These are phyloP conservation scores for Penicillium egyptiacum DNA, from an alignment of 495 filamentous ascomycete genomes.

Conservation along the genomic window DNA sequence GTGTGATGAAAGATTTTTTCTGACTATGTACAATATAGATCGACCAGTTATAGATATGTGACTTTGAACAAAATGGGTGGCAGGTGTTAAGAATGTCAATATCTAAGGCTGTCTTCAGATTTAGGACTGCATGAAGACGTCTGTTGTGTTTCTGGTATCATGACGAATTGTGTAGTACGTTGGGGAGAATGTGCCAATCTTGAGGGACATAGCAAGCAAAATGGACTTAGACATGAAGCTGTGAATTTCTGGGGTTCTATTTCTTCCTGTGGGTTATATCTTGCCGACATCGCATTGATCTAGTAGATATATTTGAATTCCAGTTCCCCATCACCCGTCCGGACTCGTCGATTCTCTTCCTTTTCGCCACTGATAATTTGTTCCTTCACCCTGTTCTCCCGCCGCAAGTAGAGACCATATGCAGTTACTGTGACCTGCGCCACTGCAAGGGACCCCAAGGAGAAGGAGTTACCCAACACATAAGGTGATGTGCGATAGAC, in stretches of 20 bases:
- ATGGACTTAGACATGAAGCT: not conserved
- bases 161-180: not conserved
- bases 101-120: not conserved
- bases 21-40: conserved; percentile 14
- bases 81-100: no score
- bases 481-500: conserved; percentile 54
- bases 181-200: not conserved
- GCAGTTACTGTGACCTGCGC: conserved; percentile 36
- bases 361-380: conserved; percentile 40
- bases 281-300: not conserved
- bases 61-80: no score
- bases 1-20: conserved; percentile 43
- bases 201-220: not conserved
- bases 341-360: conserved; percentile 44
- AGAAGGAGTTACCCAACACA: conserved; percentile 50
- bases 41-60: not conserved
- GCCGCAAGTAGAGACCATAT: conserved; percentile 44
- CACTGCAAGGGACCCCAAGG: conserved; percentile 44
- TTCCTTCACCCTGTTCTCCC: conserved; percentile 43
- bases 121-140: no score
- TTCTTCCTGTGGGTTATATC: conserved; percentile 2
- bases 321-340: conserved; percentile 47
- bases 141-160: not conserved
- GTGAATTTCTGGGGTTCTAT: conserved; percentile 17
- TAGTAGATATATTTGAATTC: conserved; percentile 53